Evolutionary conservation across 257 asterid species (phyloP).

Genomic region (Salvia rosmarinus): DNA sequence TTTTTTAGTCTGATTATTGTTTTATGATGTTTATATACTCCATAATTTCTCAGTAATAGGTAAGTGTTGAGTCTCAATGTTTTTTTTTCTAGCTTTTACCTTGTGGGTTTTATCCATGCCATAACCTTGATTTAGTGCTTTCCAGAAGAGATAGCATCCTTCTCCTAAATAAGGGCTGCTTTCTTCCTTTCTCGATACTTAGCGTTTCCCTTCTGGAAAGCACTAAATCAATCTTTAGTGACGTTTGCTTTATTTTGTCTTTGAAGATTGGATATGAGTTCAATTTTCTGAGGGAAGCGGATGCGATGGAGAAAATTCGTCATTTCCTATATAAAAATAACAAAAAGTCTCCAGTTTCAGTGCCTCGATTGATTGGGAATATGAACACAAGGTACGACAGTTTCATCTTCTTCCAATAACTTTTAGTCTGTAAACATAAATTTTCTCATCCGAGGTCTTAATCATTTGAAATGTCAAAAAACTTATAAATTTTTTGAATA

Average conservation of each 20-base stretch:
- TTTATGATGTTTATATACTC: background rate
- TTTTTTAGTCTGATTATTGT: constrained; percentile 4
- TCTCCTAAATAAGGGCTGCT: constrained; percentile 14
- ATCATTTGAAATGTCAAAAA: constrained; percentile 10
- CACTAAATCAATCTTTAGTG: too few relatives aligned
- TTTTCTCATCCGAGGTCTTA: constrained; percentile 20
- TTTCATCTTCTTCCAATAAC: constrained; percentile 24
- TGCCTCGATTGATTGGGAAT: constrained; percentile 67
- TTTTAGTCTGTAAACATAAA: constrained; percentile 7
- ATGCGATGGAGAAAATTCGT: constrained; percentile 87
- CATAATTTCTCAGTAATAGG: background rate
- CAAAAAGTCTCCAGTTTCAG: constrained; percentile 76
- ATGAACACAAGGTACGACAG: constrained; percentile 69
- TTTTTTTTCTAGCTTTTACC: constrained; percentile 22
- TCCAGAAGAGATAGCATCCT: background rate
- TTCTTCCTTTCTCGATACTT: background rate
- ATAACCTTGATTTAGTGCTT: background rate
- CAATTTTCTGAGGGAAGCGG: constrained; percentile 89
- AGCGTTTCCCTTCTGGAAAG: too few relatives aligned
- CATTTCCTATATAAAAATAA: constrained; percentile 66
- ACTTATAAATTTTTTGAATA: constrained; percentile 18
- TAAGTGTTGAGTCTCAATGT: constrained; percentile 1
- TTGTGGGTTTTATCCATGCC: constrained; percentile 10
- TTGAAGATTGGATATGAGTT: constrained; percentile 92
- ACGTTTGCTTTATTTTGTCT: constrained; percentile 31